Base-by-base conservation (phyloP, 257 asterid species). In the Paraleonurus japonicus region DNA sequence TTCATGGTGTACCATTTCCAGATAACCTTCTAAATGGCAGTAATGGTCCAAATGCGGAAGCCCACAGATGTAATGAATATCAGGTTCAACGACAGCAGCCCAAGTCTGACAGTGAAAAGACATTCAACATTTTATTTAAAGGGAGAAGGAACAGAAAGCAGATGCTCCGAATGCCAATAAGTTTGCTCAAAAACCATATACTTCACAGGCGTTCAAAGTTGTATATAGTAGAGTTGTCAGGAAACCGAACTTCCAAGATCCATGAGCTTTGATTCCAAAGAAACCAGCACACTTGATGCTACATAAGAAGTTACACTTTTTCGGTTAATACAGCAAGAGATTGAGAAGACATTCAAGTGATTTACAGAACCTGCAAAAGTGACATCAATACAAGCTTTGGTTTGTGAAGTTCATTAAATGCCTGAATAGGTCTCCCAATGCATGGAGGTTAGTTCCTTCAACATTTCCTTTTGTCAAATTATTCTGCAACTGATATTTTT, bases 131-230 rank as follows among this genome's bases (percentile, higher is more conserved):
- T 70, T 84, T 88, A 83, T 87, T 89, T 54, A 88, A 84, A 84
- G 98, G 98, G 76, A 88, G 90, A 80, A 88, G 98, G 83, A 91
- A 88, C 79, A 81, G 82, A 50, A 94, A 82, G 83, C 99, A 94
- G 85, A 84, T 87, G 77, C 64, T 94, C 81, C 79, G 99, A 78
- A 89, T 94, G 95, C 99, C 99, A n/a, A 65, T 89, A 51, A 94
- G 96, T 86, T 79, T 91, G 83, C 96, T 94, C 55, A 89, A 81
- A 87, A 84, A 74, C 98, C 98, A 45, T 85, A 88, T 71, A 87
- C 85, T 79, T 89, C 99, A 47, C 96, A 88, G 80, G 75, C 96
- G 0, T 94, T 94, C 84, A 91, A 94, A 84, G 95, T 86, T 79
- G 84, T 91, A 72, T 84, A 84, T 75, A 88, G 95, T 77, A 89